A percentile compares a stretch with the other conserved stretches of the same genome.
Conservation (phyloP, 116 monocot genomes). For the Phalaenopsis hybrid region DNA sequence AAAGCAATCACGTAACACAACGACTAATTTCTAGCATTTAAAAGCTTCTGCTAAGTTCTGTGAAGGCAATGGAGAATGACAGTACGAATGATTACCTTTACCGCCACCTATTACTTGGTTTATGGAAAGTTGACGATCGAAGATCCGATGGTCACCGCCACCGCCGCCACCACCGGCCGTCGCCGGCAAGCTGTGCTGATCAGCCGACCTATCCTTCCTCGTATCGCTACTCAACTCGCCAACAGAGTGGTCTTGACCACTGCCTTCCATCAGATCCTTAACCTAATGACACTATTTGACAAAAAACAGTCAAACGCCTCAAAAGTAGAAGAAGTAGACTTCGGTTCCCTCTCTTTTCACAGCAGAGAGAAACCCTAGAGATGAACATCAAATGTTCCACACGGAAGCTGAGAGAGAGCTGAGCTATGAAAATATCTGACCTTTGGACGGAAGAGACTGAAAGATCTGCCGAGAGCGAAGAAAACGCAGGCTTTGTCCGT, state of each 20-base stretch:
- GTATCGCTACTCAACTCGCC: conserved; percentile 19
- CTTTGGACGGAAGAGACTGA: too few species aligned
- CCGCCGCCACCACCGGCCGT: neutral
- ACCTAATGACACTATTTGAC: neutral
- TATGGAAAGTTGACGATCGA: conserved; percentile 44
- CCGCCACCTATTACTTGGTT: conserved; percentile 78
- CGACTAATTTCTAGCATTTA: neutral
- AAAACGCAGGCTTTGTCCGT: too few species aligned
- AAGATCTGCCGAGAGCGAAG: too few species aligned
- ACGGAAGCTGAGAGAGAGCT: too few species aligned
- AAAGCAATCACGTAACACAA: neutral
- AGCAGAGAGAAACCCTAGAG: neutral
- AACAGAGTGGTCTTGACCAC: conserved; percentile 12
- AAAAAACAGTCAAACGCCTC: neutral
- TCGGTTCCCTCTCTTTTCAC: neutral
- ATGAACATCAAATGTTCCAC: neutral
- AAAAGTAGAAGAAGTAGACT: neutral
- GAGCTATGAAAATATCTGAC: too few species aligned
- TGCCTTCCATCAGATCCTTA: conserved; percentile 8
- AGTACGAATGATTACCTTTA: conserved; percentile 29
- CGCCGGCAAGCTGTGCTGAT: conserved; percentile 22
- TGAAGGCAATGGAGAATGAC: neutral
- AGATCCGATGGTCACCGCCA: conserved; percentile 44
- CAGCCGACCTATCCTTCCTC: conserved; percentile 26
- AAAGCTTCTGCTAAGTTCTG: neutral